These are phyloP conservation scores for Malus hybrid DNA, from an alignment of 331 rosid genomes.

Conservation along the genomic window DNA sequence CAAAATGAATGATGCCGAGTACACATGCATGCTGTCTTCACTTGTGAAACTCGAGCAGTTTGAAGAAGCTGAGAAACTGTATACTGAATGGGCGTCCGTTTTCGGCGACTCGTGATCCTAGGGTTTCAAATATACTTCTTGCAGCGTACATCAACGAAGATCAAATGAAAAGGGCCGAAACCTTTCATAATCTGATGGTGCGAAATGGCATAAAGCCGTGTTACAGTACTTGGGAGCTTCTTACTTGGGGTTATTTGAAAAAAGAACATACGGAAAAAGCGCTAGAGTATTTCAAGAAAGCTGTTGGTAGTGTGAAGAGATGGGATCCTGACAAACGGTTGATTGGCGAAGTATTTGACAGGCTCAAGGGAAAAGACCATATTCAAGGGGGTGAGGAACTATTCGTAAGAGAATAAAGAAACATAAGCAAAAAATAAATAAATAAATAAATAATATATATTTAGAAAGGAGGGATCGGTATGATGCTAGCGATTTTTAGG, in stretches of 20 bases:
- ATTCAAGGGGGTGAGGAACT: constrained; percentile 62
- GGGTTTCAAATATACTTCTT: constrained; percentile 72
- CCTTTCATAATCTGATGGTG: constrained; percentile 36
- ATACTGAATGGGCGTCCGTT: constrained; percentile 72
- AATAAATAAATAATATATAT: too few relatives aligned
- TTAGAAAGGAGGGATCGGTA: too few relatives aligned
- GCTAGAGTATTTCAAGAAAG: constrained; percentile 51
- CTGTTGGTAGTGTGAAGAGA: constrained; percentile 56
- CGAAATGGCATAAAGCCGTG: constrained; percentile 41
- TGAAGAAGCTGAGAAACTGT: constrained; percentile 69
- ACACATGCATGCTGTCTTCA: constrained; percentile 76
- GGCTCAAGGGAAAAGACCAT: constrained; percentile 50
- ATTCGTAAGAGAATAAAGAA: constrained; percentile 12
- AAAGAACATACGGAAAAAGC: constrained; percentile 43
- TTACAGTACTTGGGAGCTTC: constrained; percentile 87
- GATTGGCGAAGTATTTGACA: constrained; percentile 47
- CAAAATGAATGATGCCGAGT: constrained; percentile 72
- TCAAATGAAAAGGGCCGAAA: constrained; percentile 67
- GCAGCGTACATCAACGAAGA: constrained; percentile 66
- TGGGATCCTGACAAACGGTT: constrained; percentile 54
- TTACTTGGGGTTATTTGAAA: constrained; percentile 63
- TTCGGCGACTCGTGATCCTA: constrained; percentile 56
- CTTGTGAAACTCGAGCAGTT: constrained; percentile 58
- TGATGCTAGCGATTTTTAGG: too few relatives aligned
- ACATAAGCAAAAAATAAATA: too few relatives aligned